Evolutionary conservation across 2,329 filamentous ascomycete genomes (phyloP), one percentile per base, ranked within the genome.

Genomic region (Zalaria sp.): DNA sequence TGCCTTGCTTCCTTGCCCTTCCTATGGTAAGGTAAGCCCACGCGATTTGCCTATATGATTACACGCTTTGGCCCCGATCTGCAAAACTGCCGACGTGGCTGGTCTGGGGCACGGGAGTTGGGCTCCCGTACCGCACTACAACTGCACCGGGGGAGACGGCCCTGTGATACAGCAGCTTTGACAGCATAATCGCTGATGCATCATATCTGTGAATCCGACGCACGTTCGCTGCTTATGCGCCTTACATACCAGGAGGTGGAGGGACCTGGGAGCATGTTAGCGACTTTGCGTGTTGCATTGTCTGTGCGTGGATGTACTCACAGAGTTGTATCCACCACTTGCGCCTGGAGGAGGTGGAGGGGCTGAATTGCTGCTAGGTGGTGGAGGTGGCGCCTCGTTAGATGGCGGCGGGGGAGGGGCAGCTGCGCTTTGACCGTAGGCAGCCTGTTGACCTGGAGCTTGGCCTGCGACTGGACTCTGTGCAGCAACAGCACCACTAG

Each of bases 311-410:
- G 18, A 35, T 25, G 35, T 8, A 65, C 76, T 52, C 73, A 82
- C 81, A 52, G 79, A 69, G 51, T 73, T 77, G 56, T 83, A 85
- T 39, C 71, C 57, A 42, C 72, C 70, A n/a, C 72, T 66, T 37
- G 73, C 71, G 4, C 67, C 62, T 9, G 70, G 67, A 8, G 77
- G 77, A 27, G 75, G 73, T 28, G 71, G 43, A 34, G 43, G 37
- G 2, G 27, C 35, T 8, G 34, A 25, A 25, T 37, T 27, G 9
- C 34, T 27, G 9, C 34, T 34, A 27, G 45, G 79, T 9, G 79
- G 78, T 41, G 77, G 74, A 41, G 77, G 60, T 4, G 47, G 41
- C 8, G 40, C 25, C 27, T 40, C 39, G 26, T 45, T 40, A 11
- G 45, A 28, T 3, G 47, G 45, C 5, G 47, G 47, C 8, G 47